Evolutionary conservation across 257 asterid species (phyloP), one percentile per base, ranked within the genome.

Genomic region (Prunella vulgaris): DNA sequence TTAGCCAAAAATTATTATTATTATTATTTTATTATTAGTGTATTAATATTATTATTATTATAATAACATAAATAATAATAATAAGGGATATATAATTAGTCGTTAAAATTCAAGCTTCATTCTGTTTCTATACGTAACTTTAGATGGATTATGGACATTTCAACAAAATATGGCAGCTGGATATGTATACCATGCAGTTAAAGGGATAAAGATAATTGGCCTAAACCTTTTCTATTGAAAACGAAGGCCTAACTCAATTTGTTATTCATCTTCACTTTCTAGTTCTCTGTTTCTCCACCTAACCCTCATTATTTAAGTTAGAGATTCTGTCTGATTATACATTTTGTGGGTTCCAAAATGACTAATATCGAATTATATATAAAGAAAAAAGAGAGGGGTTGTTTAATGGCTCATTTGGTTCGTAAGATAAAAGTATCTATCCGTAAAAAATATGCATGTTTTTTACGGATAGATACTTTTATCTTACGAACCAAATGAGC

Each of bases 241-340:
- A 70, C 48, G 60, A 70, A 35, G 40, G 33, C 1, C 13, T 18
- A 68, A 56, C 73, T 59, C 10, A 59, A 28, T n/a, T n/a, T n/a
- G 65, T 59, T 58, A 58, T 7, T 59, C 65, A 59, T 12, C 21
- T 24, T 53, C 28, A 17, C n/a, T 21, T 18, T 37, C n/a, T 17
- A 5, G 35, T 13, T 37, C 3, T 49, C 32, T 62, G 52, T 61
- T 63, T 22, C 51, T 38, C 22, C 8, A 63, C 20, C 40, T 6
- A 64, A 64, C 18, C n/a, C 48, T 35, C 42, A 35, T 1, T 35
- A 35, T 2, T 35, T 35, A 35, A 12, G 42, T 35, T 35, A 35
- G 7, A 35, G 42, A 35, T 35, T 35, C 12, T 35, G 42, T 32
- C 9, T 32, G 6, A 32, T 32, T 32, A 32, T 32, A 32, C 6